Evolutionary conservation across 169 alveolate species (phyloP).

Genomic region (Eimeria mitis): DNA sequence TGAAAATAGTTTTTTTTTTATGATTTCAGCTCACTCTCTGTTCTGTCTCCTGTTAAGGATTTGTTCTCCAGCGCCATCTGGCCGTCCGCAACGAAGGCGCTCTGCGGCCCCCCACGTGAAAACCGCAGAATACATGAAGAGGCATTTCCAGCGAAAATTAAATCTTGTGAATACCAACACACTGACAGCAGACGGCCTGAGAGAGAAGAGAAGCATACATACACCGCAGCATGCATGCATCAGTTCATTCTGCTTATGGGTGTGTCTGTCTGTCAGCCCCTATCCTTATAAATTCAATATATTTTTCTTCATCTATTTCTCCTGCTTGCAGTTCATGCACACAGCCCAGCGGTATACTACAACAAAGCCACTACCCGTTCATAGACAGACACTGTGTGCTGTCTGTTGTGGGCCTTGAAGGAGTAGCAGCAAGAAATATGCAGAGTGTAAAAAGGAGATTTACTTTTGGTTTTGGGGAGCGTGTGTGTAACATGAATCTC

Average conservation of each 20-base stretch:
- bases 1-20: no score
- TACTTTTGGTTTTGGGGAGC: constrained; percentile 53
- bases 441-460: background rate
- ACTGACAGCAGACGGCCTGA: constrained; percentile 80
- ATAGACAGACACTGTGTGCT: no score
- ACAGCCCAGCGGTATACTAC: no score
- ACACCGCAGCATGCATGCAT: background rate
- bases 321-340: no score
- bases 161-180: constrained; percentile 58
- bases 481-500: constrained; percentile 32
- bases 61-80: constrained; percentile 46
- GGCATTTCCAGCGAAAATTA: constrained; percentile 73
- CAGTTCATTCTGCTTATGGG: no score
- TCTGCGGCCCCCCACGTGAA: constrained; percentile 27
- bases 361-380: no score
- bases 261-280: no score
- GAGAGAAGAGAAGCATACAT: background rate
- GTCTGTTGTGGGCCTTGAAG: background rate
- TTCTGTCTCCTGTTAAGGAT: background rate
- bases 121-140: constrained; percentile 64
- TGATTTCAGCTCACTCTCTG: background rate
- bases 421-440: background rate
- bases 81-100: constrained; percentile 67
- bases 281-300: no score
- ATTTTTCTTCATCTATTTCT: no score